Conservation (phyloP, 2,329 filamentous ascomycete genomes). For the Cordyceps javanica region DNA sequence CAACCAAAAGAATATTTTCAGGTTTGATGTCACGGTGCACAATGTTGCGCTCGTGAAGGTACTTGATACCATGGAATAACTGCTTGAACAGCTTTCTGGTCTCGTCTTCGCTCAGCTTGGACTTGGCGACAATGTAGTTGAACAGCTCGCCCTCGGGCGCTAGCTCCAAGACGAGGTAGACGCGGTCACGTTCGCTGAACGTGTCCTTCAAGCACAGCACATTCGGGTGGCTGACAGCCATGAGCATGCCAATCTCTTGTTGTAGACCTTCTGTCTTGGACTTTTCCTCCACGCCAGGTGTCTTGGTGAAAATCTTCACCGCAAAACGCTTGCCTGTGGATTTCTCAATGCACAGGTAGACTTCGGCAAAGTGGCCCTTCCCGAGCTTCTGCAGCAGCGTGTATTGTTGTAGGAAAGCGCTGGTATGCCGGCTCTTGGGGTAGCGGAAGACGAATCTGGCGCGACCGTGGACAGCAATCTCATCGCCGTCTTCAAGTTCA, state of each 20-base stretch:
- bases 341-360: conserved; percentile 87
- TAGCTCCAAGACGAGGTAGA: conserved; percentile 87
- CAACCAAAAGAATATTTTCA: conserved; percentile 86
- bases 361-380: conserved; percentile 92
- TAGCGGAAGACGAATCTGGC: conserved; percentile 91
- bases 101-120: conserved; percentile 79
- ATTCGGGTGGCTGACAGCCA: conserved; percentile 94
- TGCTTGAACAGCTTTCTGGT: conserved; percentile 83
- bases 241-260: conserved; percentile 92
- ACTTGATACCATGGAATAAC: conserved; percentile 89
- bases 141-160: conserved; percentile 92
- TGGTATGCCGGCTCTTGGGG: conserved; percentile 66
- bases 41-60: conserved; percentile 93
- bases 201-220: conserved; percentile 91
- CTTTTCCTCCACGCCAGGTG: conserved; percentile 71
- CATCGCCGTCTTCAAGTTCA: conserved; percentile 82
- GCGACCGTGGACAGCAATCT: conserved; percentile 79
- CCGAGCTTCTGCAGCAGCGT: conserved; percentile 77
- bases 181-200: conserved; percentile 83
- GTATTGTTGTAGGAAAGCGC: conserved; percentile 81
- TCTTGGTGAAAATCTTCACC: conserved; percentile 91
- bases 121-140: conserved; percentile 87
- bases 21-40: conserved; percentile 98
- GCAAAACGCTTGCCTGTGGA: conserved; percentile 75
- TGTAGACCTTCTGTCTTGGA: conserved; percentile 81